phyloP scores from a whole-genome alignment of 1,284 basidiomycete genomes.

The Leccinum variabile region DNA sequence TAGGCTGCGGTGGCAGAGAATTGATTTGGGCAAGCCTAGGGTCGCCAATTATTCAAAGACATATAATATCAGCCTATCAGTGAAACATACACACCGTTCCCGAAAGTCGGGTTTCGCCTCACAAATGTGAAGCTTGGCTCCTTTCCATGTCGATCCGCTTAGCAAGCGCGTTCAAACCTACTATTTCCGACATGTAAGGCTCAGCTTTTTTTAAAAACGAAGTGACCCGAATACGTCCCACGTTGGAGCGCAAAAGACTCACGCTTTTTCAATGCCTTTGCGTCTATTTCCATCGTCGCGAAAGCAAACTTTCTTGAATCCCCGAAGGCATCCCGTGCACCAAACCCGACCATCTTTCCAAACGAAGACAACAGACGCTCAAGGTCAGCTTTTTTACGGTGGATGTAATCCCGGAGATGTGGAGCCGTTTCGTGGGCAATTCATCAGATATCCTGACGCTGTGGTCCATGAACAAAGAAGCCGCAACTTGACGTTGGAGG shows the following conservation, averaged over 20 bases:
- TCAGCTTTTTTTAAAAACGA: not conserved
- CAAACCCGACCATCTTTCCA: conserved; percentile 71
- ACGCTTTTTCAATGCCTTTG: conserved; percentile 64
- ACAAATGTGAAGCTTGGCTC: conserved; percentile 75
- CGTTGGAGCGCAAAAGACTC: conserved; percentile 26
- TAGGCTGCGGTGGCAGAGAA: conserved; percentile 14
- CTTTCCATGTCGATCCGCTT: conserved; percentile 81
- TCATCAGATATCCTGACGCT: conserved; percentile 22
- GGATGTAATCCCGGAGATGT: conserved; percentile 72
- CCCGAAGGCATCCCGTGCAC: conserved; percentile 60
- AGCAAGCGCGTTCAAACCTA: conserved; percentile 56
- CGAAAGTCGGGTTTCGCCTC: conserved; percentile 73
- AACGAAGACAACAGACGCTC: conserved; percentile 60
- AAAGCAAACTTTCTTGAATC: conserved; percentile 69
- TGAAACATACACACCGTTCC: conserved; percentile 47
- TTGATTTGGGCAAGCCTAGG: conserved; percentile 34
- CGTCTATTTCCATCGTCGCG: conserved; percentile 68
- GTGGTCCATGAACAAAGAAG: not conserved
- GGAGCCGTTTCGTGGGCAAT: conserved; percentile 58
- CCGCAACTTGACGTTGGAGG: not conserved
- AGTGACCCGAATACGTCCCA: not conserved
- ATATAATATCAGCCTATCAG: not conserved
- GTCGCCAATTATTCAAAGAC: not conserved
- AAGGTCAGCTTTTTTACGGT: conserved; percentile 60
- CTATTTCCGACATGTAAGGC: conserved; percentile 38